Evolutionary conservation across 176 grass and related monocot species (phyloP), one percentile per base, ranked within the genome.

Genomic region (Cocos nucifera): DNA sequence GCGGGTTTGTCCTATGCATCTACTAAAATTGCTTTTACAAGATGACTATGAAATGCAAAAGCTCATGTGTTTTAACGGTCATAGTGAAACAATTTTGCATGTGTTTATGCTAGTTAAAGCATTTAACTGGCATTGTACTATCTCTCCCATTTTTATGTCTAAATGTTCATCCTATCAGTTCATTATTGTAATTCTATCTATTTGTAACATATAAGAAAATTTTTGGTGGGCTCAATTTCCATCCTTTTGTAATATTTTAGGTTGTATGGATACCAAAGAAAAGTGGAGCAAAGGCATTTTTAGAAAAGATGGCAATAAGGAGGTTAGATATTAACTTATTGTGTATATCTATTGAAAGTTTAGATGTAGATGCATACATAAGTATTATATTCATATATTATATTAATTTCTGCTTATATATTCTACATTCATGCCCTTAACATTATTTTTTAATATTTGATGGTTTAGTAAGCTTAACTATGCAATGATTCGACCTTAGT

Each of bases 281-380:
- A 98, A 98, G 71, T 76, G 76, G 32, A 91, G 91, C 74, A 98
- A 88, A 85, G 87, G 87, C 73, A 89, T 98, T 71, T 98, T 98
- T 83, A 87, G 74, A 50, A 98, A 92, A 89, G 87, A 87, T 65
- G 87, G 93, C 54, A 87, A 98, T 71, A 98, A 92, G 64, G 93
- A 98, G 93, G 93, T 98, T 8, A 39, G 32, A 8, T 39, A 39
- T 39, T 39, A 39, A 39, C 32, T 39, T 39, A 39, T 39, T 39
- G 6, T 39, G 32, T 39, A 10, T 39, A 10, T 10, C 0, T 39
- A 39, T 39, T 12, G 0, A 39, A 39, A 39, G 7, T 39, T 39
- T 1, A 39, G 9, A 39, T 39, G 32, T 12, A 39, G 32, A 1
- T 39, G 32, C 7, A 10, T 39, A 7, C 7, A 39, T 39, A 8